Percentiles rank a stretch among this genome's conserved stretches.
These are phyloP conservation scores for Solanum peruvianum DNA, from an alignment of 257 asterid genomes.

Conservation along the genomic window DNA sequence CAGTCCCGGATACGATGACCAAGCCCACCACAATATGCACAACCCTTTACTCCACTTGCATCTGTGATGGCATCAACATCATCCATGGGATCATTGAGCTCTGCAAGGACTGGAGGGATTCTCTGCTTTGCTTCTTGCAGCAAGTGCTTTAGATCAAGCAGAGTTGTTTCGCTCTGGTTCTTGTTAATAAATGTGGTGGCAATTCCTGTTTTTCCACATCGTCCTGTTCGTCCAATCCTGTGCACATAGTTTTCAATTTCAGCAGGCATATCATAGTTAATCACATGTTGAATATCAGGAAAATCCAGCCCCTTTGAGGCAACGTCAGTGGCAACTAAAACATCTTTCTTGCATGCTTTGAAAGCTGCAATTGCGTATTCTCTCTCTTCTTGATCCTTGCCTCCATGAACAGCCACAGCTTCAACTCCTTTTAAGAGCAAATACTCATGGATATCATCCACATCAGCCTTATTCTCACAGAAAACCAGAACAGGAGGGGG, in stretches of 20 bases:
- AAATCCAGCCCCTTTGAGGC: conserved; percentile 86
- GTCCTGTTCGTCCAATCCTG: conserved; percentile 70
- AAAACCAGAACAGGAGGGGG: conserved; percentile 69
- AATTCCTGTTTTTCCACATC: conserved; percentile 84
- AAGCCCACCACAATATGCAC: conserved; percentile 73
- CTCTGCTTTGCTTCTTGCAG: conserved; percentile 80
- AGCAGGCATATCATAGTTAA: conserved; percentile 84
- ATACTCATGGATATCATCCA: conserved; percentile 75
- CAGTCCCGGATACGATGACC: conserved; percentile 76
- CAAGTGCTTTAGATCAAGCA: conserved; percentile 70
- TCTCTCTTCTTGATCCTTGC: conserved; percentile 84
- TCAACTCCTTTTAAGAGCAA: conserved; percentile 75
- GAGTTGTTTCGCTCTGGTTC: conserved; percentile 67
- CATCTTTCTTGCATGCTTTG: conserved; percentile 75
- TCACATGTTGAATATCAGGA: conserved; percentile 77
- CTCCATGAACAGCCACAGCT: conserved; percentile 74
- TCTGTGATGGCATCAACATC: conserved; percentile 58
- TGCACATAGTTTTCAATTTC: conserved; percentile 86
- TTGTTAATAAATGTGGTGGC: conserved; percentile 76
- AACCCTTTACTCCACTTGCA: conserved; percentile 79
- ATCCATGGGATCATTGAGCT: conserved; percentile 73
- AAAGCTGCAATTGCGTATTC: conserved; percentile 67
- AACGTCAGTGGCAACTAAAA: conserved; percentile 76
- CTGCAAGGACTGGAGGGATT: conserved; percentile 74
- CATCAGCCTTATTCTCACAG: conserved; percentile 78